Evolutionary conservation across 2,329 filamentous ascomycete genomes (phyloP).

Genomic region (Alternaria ethzedia): DNA sequence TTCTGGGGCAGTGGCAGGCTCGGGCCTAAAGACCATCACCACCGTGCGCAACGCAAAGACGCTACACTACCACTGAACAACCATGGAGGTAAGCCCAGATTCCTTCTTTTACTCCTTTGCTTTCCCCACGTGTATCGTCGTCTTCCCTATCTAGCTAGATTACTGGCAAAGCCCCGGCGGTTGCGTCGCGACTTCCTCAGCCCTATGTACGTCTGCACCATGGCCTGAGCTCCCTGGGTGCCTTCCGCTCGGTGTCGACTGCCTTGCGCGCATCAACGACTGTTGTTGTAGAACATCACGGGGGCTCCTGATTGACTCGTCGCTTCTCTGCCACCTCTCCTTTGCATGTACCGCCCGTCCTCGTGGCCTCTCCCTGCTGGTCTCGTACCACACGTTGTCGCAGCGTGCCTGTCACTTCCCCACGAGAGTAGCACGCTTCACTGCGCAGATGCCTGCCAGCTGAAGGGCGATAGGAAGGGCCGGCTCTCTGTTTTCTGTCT

Average conservation of each 20-base stretch:
- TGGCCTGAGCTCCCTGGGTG: conserved; percentile 37
- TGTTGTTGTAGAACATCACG: conserved; percentile 47
- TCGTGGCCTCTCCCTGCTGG: conserved; percentile 23
- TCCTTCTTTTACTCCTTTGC: conserved; percentile 24
- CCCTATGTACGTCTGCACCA: conserved; percentile 30
- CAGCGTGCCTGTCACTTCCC: conserved; percentile 26
- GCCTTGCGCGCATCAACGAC: conserved; percentile 34
- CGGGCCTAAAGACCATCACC: conserved; percentile 31
- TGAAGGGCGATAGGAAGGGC: conserved; percentile 22
- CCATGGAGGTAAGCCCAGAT: conserved; percentile 44
- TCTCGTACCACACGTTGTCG: conserved; percentile 36
- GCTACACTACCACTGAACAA: conserved; percentile 30
- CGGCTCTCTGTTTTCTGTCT: conserved; percentile 15
- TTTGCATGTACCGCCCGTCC: conserved; percentile 13
- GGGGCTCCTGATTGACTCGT: conserved; percentile 30
- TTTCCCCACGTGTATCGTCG: conserved; percentile 15
- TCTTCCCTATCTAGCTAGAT: conserved; percentile 9
- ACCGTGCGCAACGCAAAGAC: conserved; percentile 38
- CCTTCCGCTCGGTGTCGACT: conserved; percentile 22
- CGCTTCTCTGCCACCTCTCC: conserved; percentile 17
- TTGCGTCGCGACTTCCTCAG: conserved; percentile 29
- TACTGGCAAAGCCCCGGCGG: conserved; percentile 5
- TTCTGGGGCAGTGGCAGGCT: conserved; percentile 13
- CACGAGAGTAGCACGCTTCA: conserved; percentile 32
- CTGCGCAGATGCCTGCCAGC: conserved; percentile 37